Base-by-base conservation (phyloP, 1,139 yeast species). In the Protomyces macrosporus region DNA sequence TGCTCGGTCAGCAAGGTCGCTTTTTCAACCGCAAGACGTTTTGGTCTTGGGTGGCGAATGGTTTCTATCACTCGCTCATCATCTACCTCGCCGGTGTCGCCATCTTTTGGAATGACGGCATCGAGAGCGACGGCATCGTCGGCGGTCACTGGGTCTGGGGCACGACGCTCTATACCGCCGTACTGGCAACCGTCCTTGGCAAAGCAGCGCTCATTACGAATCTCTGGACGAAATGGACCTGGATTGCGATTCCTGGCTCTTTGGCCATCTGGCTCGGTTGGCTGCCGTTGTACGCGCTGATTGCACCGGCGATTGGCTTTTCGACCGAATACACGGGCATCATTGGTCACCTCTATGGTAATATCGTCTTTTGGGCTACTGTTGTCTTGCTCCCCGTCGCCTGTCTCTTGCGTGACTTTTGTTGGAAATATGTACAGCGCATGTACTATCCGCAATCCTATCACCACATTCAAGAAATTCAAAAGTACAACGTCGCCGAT, bases 111-210 rank as follows among this genome's bases (percentile, higher is more conserved):
- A 81, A 82, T 71, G 84, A 84, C 42, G 77, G 88, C 56, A 61
- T 56, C 3, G 66, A 62, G 16, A 75, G 84, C 1, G 78, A 79
- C 70, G 99, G 98, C 2, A 77, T 79, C 65, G 78, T 85, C n/a
- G 87, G 88, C 1, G 93, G 90, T 72, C 93, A 90, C 72, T 93
- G 98, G 98, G 79, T 88, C 0, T 90, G 96, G 93, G 98, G 98
- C 64, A 88, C 93, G 12, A 88, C 96, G 0, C 78, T 90, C 6
- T 95, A 86, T 75, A 88, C 98, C 0, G 82, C 95, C 0, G 89
- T 97, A 74, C 84, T 91, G 2, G 78, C 91, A 65, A 91, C 97
- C 0, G 95, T 95, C 0, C 80, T 95, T 60, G 97, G 97, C 6
- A 95, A 95, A 74, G 98, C 99, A 0, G 97, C 96, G 0, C 79